These are phyloP conservation scores for Selaginella tamariscina DNA, from an alignment of 75 land plant species.

Conservation along the genomic window DNA sequence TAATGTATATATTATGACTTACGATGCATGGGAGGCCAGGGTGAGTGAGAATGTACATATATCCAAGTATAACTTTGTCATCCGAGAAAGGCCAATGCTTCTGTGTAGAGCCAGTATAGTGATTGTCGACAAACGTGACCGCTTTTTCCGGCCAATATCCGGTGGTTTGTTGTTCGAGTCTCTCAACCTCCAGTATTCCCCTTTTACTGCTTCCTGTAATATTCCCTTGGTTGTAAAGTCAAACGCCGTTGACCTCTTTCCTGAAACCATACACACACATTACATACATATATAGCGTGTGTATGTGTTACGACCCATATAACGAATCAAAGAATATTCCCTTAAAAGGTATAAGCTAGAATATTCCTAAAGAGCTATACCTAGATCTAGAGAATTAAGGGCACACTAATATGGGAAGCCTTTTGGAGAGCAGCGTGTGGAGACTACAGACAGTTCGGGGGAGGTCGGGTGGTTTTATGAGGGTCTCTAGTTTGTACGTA, in stretches of 20 bases:
- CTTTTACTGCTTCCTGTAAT: slow-evolving; percentile 52
- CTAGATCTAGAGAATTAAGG: too few species aligned
- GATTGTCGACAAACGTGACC: slow-evolving; percentile 75
- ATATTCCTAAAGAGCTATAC: too few species aligned
- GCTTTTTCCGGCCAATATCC: slow-evolving; percentile 57
- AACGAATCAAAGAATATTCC: too few species aligned
- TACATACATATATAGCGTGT: too few species aligned
- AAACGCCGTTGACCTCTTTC: slow-evolving; percentile 39
- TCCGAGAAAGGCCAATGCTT: slow-evolving; percentile 53
- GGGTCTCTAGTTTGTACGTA: too few species aligned
- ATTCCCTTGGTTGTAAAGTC: slow-evolving; percentile 83
- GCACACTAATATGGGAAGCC: too few species aligned
- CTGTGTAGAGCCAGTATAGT: slow-evolving; percentile 70
- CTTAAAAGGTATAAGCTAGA: too few species aligned
- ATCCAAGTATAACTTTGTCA: slow-evolving; percentile 51
- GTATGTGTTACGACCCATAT: too few species aligned
- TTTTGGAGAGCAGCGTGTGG: too few species aligned
- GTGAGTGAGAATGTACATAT: slow-evolving; percentile 59
- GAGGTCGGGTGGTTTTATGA: too few species aligned
- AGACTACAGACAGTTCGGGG: too few species aligned
- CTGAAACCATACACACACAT: slow-evolving; percentile 29
- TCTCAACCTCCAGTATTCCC: slow-evolving; percentile 47
- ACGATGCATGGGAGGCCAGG: slow-evolving; percentile 66
- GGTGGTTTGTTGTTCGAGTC: slow-evolving; percentile 48
- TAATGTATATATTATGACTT: too few species aligned